Base-by-base conservation (phyloP, 129 eudicot genomes). In the Gnaphalium uliginosum region DNA sequence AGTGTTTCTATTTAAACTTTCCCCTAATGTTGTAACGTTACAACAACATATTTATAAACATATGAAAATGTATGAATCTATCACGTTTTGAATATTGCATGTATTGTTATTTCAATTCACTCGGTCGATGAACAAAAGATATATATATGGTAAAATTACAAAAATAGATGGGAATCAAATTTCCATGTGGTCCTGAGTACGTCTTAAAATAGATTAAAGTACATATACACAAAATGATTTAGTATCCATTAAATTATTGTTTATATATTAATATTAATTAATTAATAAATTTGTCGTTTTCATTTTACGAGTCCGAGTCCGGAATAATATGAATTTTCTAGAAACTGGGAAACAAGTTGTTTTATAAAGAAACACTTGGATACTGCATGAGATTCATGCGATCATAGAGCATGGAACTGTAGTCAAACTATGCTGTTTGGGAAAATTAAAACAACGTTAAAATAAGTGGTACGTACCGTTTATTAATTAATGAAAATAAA, bases 391-490 rank as follows among this genome's bases (percentile, higher is more conserved):
- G 72, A 60, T 78, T 78, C 81, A 60, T 78, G 82, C 37, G 65
- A 78, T 78, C 70, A 78, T 78, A 48, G 66, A 78, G 77, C 82
- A 61, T 61, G 76, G 48, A 62, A 46, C 5, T 70, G 56, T 27
- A 70, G 77, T 70, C 82, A 78, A 78, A 30, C 22, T 78, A 69
- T 78, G 66, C 76, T 46, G 6, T 70, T 70, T 70, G 9, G 56
- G 71, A n/a, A n/a, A 78, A 78, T 78, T 76, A 15, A 30, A 61
- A 60, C 77, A 61, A 18, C 8, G 19, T 5, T 53, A 18, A 18
- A 56, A 7, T 56, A 56, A 21, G 25, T 29, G 32, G 32, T 29
- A 29, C 32, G 39, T 1, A 4, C 39, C 6, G 39, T 35, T 35
- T 35, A n/a, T n/a, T n/a, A n/a, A 5, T 7, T 35, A 4, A 35